Evolutionary conservation across 1,139 yeast species (phyloP).

Genomic region (Maudiozyma humilis): DNA sequence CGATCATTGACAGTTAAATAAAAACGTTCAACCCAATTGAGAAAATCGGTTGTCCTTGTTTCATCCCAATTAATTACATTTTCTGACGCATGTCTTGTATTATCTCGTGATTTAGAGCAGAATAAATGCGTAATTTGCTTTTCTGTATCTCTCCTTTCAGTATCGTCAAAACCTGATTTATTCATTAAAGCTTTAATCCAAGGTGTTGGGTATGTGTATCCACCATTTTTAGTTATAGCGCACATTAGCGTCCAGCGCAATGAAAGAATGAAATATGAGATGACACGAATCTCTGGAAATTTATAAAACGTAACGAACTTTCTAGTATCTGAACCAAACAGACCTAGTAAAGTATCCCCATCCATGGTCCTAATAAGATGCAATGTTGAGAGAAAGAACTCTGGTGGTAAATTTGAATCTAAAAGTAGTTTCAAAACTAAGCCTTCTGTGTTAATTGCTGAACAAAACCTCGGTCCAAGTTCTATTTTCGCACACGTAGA

Average conservation of each 20-base stretch:
- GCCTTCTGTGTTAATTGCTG: slow-evolving; percentile 12
- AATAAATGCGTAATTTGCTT: slow-evolving; percentile 12
- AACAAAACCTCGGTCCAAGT: slow-evolving; percentile 13
- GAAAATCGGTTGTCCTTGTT: slow-evolving; percentile 17
- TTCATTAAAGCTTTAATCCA: slow-evolving; percentile 13
- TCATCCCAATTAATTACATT: too few relatives aligned
- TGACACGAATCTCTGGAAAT: slow-evolving; percentile 20
- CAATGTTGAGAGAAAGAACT: slow-evolving; percentile 18
- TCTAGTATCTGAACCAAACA: slow-evolving; percentile 11
- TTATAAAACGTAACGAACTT: slow-evolving; percentile 12
- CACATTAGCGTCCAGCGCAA: slow-evolving; percentile 17
- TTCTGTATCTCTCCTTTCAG: slow-evolving; percentile 10
- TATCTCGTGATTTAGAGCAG: slow-evolving; percentile 3
- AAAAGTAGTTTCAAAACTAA: slow-evolving; percentile 20
- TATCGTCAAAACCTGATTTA: not conserved
- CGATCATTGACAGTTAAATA: slow-evolving; percentile 15
- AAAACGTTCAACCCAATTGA: slow-evolving; percentile 25
- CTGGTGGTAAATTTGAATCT: slow-evolving; percentile 21
- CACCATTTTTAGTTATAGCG: slow-evolving; percentile 11
- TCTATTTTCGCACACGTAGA: slow-evolving; percentile 13
- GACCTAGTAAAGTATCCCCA: slow-evolving; percentile 9
- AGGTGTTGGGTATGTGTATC: slow-evolving; percentile 10
- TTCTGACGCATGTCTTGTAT: too few relatives aligned
- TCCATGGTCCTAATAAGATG: slow-evolving; percentile 13
- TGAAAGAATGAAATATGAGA: slow-evolving; percentile 20